These are phyloP conservation scores for Fraxinus albicans DNA, from an alignment of 305 asterid genomes.

Conservation along the genomic window DNA sequence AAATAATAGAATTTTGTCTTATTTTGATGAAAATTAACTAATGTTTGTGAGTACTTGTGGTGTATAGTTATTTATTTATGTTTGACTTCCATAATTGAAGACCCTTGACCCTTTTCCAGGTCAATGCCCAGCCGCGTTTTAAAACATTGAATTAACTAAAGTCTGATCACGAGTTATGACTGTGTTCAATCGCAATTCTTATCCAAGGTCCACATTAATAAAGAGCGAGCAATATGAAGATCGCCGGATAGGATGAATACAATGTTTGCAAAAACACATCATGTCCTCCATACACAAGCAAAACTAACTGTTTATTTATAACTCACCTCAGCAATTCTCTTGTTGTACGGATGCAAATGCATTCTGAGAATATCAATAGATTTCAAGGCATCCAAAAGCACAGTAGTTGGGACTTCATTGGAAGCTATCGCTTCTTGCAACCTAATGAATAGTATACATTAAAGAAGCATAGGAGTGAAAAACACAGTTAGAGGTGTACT, in stretches of 20 bases:
- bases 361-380: conserved; percentile 38
- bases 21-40: neutral
- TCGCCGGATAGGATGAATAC: neutral
- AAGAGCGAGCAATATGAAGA: neutral
- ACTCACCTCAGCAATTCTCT: conserved; percentile 83
- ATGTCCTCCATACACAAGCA: neutral
- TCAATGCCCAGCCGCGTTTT: neutral
- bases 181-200: neutral
- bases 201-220: neutral
- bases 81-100: neutral
- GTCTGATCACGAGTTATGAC: conserved; percentile 15
- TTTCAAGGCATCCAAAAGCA: conserved; percentile 46
- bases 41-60: neutral
- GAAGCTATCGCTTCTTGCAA: conserved; percentile 62
- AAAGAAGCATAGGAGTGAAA: conserved; percentile 9
- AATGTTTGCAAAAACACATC: conserved; percentile 8
- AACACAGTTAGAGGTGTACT: neutral
- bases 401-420: conserved; percentile 37
- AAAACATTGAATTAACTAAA: neutral
- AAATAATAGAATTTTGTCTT: neutral
- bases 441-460: conserved; percentile 37
- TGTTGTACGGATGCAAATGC: conserved; percentile 70
- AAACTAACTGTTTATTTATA: neutral
- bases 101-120: neutral
- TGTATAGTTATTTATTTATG: neutral